Conservation (phyloP, 495 filamentous ascomycete genomes). For the Ramalina peruviana region DNA sequence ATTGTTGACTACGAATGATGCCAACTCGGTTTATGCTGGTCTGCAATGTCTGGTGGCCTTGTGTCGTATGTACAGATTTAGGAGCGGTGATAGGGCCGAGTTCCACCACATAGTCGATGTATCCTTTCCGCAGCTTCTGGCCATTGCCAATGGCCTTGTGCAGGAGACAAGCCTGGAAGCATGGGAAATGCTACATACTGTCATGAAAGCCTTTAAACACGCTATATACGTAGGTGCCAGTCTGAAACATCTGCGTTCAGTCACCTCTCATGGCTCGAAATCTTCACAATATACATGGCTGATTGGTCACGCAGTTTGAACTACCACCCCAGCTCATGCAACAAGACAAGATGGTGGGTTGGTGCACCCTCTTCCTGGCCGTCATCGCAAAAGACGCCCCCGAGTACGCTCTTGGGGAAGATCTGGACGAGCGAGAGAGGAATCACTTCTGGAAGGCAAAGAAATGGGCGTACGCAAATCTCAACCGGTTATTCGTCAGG, state of each 20-base stretch:
- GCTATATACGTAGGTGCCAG: slow-evolving; percentile 71
- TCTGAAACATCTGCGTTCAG: slow-evolving; percentile 9
- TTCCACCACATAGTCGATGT: slow-evolving; percentile 89
- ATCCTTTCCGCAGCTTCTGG: slow-evolving; percentile 79
- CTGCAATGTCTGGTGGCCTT: slow-evolving; percentile 87
- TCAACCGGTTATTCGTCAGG: slow-evolving; percentile 91
- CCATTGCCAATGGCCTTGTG: slow-evolving; percentile 74
- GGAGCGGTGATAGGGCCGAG: slow-evolving; percentile 64
- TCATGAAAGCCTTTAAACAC: slow-evolving; percentile 94
- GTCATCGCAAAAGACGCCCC: slow-evolving; percentile 80
- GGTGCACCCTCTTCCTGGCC: slow-evolving; percentile 86
- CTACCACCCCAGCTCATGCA: slow-evolving; percentile 61
- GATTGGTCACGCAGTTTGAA: slow-evolving; percentile 54
- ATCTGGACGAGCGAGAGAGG: slow-evolving; percentile 71
- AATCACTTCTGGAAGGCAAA: slow-evolving; percentile 99
- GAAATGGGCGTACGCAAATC: slow-evolving; percentile 97
- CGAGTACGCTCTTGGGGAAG: slow-evolving; percentile 61
- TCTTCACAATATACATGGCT: background rate
- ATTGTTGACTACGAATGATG: slow-evolving; percentile 69
- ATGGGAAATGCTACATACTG: slow-evolving; percentile 88
- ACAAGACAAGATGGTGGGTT: slow-evolving; percentile 73
- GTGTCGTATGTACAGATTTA: slow-evolving; percentile 88
- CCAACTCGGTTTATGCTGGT: slow-evolving; percentile 76
- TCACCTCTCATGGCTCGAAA: slow-evolving; percentile 1
- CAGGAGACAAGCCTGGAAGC: slow-evolving; percentile 85